Conservation (phyloP, 306 rosid genomes). For the Dalbergia cochinchinensis region DNA sequence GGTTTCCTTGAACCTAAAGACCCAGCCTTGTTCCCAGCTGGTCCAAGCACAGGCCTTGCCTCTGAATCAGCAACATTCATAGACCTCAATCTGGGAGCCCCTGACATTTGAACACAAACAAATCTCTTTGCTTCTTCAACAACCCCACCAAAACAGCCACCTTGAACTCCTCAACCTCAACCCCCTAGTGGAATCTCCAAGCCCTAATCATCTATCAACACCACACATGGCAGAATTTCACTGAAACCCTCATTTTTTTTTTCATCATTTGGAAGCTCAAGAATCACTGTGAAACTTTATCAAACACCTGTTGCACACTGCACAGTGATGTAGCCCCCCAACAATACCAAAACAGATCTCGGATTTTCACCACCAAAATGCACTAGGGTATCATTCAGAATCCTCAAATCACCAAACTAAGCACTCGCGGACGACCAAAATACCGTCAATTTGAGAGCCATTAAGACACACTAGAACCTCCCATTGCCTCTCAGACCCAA, state of each 20-base stretch:
- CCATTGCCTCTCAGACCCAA: constrained; percentile 42
- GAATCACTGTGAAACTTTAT: constrained; percentile 26
- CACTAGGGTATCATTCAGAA: constrained; percentile 36
- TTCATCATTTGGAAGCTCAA: constrained; percentile 41
- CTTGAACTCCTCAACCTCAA: constrained; percentile 28
- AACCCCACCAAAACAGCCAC: constrained; percentile 39
- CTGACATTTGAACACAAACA: constrained; percentile 58
- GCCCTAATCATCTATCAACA: constrained; percentile 45
- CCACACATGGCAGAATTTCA: constrained; percentile 40
- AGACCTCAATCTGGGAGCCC: constrained; percentile 78
- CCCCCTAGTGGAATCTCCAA: constrained; percentile 40
- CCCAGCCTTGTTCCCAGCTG: constrained; percentile 73
- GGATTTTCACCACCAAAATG: constrained; percentile 48
- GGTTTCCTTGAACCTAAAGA: constrained; percentile 58
- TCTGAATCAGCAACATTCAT: constrained; percentile 78
- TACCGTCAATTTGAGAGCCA: constrained; percentile 48
- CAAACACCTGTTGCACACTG: constrained; percentile 37
- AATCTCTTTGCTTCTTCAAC: constrained; percentile 25
- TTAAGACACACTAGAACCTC: constrained; percentile 45
- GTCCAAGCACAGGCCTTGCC: constrained; percentile 72
- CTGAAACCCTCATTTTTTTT: constrained; percentile 37
- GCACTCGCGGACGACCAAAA: constrained; percentile 40
- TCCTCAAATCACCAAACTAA: constrained; percentile 33
- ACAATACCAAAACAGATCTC: constrained; percentile 63
- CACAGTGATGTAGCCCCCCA: constrained; percentile 44